phyloP scores from a whole-genome alignment of 495 filamentous ascomycete genomes.

The Penicillium daleae region DNA sequence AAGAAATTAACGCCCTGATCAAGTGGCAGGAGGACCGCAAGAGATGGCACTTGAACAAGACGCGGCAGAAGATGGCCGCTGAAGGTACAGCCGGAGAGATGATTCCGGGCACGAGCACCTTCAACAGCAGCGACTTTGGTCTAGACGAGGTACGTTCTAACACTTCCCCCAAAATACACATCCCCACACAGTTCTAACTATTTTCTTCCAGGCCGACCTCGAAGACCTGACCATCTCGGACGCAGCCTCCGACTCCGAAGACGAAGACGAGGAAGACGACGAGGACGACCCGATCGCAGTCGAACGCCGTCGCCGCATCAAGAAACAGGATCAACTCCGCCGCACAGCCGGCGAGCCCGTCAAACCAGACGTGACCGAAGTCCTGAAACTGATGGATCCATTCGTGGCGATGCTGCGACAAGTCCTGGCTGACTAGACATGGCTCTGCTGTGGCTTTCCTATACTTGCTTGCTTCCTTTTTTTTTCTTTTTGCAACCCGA shows the following conservation, averaged over 20 bases:
- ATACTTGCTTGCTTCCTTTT: not conserved
- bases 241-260: conserved; percentile 67
- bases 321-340: conserved; percentile 76
- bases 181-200: conserved; percentile 14
- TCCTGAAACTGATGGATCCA: conserved; percentile 73
- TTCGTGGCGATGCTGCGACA: conserved; percentile 85
- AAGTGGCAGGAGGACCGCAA: conserved; percentile 93
- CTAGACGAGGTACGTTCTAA: conserved; percentile 67
- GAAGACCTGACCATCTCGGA: conserved; percentile 81
- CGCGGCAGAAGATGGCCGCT: conserved; percentile 96
- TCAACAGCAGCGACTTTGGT: conserved; percentile 83
- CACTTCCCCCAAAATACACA: conserved; percentile 3
- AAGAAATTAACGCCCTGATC: conserved; percentile 82
- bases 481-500: not conserved
- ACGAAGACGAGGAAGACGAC: conserved; percentile 74
- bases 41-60: conserved; percentile 97
- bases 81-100: conserved; percentile 58
- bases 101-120: conserved; percentile 56
- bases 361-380: conserved; percentile 80
- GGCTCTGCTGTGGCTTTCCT: not conserved
- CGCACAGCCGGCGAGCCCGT: conserved; percentile 85
- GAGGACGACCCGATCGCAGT: conserved; percentile 81
- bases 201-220: conserved; percentile 60
- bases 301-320: conserved; percentile 75
- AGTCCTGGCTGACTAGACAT: conserved; percentile 76